phyloP scores from a whole-genome alignment of 2,329 filamentous ascomycete species.

The Fusarium albidum region DNA sequence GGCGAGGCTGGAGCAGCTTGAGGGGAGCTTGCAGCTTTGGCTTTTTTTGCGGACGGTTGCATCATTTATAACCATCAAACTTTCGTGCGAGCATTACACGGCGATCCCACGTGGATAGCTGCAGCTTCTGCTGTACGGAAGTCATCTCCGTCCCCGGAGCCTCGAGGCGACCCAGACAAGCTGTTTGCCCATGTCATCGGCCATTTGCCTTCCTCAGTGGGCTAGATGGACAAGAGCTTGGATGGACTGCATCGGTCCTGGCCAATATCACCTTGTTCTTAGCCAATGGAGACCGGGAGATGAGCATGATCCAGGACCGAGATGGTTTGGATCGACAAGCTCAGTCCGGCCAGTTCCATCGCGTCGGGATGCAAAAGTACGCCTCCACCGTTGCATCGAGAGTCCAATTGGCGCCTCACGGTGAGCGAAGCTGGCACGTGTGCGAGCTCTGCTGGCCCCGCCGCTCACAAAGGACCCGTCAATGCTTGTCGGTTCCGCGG shows the following conservation, averaged over 20 bases:
- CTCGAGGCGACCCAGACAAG: conserved; percentile 1
- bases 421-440: conserved; percentile 36
- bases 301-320: conserved; percentile 22
- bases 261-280: conserved; percentile 18
- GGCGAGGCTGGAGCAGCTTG: conserved; percentile 29
- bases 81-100: neutral
- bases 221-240: conserved; percentile 30
- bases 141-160: conserved; percentile 19
- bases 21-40: conserved; percentile 11
- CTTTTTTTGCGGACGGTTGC: conserved; percentile 19
- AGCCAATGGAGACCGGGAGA: conserved; percentile 28
- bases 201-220: conserved; percentile 34
- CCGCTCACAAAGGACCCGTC: conserved; percentile 22
- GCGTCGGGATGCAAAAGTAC: conserved; percentile 30
- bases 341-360: conserved; percentile 27
- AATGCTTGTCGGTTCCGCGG: conserved; percentile 22
- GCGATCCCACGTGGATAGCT: conserved; percentile 33
- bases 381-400: conserved; percentile 13
- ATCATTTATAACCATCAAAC: conserved; percentile 34
- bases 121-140: conserved; percentile 23
- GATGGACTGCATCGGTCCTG: conserved; percentile 25
- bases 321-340: conserved; percentile 31
- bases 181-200: conserved; percentile 21
- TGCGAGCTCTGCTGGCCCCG: conserved; percentile 19
- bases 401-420: conserved; percentile 33